Evolutionary conservation across 805 yeast species (phyloP).

Genomic region (Zygosaccharomyces pseudorouxii): DNA sequence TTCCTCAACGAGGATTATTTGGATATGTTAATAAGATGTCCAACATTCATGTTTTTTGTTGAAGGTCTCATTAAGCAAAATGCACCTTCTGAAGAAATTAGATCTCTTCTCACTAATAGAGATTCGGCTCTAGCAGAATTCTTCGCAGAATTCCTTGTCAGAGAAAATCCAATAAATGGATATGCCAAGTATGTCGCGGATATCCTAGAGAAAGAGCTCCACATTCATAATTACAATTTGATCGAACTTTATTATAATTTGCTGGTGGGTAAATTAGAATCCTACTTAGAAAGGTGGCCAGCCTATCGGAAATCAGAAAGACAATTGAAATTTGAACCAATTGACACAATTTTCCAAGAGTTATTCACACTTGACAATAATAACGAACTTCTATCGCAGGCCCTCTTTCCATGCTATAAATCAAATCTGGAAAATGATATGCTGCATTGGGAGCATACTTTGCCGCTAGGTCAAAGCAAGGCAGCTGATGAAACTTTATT

Average conservation of each 20-base stretch:
- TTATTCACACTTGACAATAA: constrained; percentile 33
- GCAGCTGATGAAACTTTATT: constrained; percentile 14
- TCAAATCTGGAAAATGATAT: constrained; percentile 32
- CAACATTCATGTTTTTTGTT: constrained; percentile 35
- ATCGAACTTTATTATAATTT: constrained; percentile 32
- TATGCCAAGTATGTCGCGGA: constrained; percentile 28
- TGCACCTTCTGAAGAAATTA: constrained; percentile 28
- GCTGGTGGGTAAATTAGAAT: constrained; percentile 22
- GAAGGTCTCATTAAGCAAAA: constrained; percentile 28
- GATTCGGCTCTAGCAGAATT: constrained; percentile 28
- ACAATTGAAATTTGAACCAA: constrained; percentile 27
- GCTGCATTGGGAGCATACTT: constrained; percentile 29
- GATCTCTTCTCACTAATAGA: constrained; percentile 23
- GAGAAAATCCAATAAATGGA: constrained; percentile 35
- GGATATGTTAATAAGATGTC: constrained; percentile 28
- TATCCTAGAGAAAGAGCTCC: constrained; percentile 23
- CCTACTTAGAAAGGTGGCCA: constrained; percentile 28
- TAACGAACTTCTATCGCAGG: constrained; percentile 31
- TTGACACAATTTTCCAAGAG: constrained; percentile 34
- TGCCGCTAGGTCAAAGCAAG: constrained; percentile 13
- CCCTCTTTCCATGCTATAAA: constrained; percentile 31
- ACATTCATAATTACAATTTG: constrained; percentile 28
- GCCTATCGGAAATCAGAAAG: constrained; percentile 18
- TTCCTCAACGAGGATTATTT: constrained; percentile 28
- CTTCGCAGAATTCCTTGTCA: constrained; percentile 33